Evolutionary conservation across 2,329 filamentous ascomycete species (phyloP), one percentile per base, ranked within the genome.

Genomic region (Coniochaeta pulveracea): DNA sequence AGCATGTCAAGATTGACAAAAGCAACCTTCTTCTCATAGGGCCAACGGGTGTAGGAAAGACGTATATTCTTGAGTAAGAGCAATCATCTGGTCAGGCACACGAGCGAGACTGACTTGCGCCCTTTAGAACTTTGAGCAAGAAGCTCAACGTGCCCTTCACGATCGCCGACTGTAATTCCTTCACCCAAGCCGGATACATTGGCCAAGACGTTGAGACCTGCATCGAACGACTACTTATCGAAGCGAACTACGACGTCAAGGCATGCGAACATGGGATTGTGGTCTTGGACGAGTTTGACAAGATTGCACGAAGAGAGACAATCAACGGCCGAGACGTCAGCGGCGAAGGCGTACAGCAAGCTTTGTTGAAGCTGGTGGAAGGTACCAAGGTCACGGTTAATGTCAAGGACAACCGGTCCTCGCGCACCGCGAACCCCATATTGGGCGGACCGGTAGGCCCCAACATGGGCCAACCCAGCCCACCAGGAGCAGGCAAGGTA

Each of bases 141-240:
- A 80, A 91, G 34, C 72, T 98, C n/a, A 89, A 91, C 39, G 86
- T 96, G 0, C 91, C 91, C 0, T 93, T 95, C 50, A 86, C 84
- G 40, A 94, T 94, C 57, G 89, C 85, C 40, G 89, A 96, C 56
- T 96, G 89, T 56, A 95, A 91, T 33, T 84, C 88, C 5, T 86
- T 96, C 42, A 96, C 89, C 0, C 89, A 95, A 58, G 89, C 89
- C 4, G 89, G 91, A 17, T 98, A 98, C 48, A 95, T 98, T 44
- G 91, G 91, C 19, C 89, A 96, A 51, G 91, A 98, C 51, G 89
- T 89, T n/a, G 91, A 98, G 52, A 80, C 85, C 1, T 95, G 89
- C 47, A 85, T 98, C 25, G 85, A 95, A 49, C 72, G 91, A 27
- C 67, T 98, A 17, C 66, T 98, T 8, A 83, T 93, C 35, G 86